These are phyloP conservation scores for Elaeis oleifera DNA, from an alignment of 202 grass and related monocot species.

Conservation along the genomic window DNA sequence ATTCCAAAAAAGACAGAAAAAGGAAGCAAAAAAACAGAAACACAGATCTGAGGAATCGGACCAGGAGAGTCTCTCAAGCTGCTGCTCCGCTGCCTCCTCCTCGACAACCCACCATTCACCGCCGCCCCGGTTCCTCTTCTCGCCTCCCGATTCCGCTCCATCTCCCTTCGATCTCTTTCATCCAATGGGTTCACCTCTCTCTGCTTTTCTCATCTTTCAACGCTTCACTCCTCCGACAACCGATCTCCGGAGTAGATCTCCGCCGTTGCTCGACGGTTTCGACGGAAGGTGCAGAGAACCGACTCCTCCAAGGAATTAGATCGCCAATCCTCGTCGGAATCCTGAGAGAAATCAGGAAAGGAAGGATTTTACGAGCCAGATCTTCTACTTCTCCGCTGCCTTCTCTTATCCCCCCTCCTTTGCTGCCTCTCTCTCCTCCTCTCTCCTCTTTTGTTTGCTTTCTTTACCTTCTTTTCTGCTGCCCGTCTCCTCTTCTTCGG, in stretches of 20 bases:
- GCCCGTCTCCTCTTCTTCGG: conserved; percentile 31
- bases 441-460: conserved; percentile 37
- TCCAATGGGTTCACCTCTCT: conserved; percentile 18
- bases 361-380: conserved; percentile 5
- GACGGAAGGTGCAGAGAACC: no score
- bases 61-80: conserved; percentile 58
- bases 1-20: neutral
- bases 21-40: neutral
- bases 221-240: conserved; percentile 29
- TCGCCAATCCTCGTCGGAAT: neutral
- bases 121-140: conserved; percentile 41
- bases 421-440: conserved; percentile 12
- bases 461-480: conserved; percentile 31
- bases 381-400: neutral
- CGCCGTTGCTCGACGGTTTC: no score
- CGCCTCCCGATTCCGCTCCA: conserved; percentile 72
- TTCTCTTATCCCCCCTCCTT: no score
- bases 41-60: conserved; percentile 16
- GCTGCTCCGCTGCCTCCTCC: conserved; percentile 30
- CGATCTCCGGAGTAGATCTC: neutral
- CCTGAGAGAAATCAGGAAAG: neutral
- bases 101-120: conserved; percentile 40
- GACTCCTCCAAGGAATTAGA: neutral
- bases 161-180: conserved; percentile 50
- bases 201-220: neutral